Evolutionary conservation across 2,329 filamentous ascomycete species (phyloP), one percentile per base, ranked within the genome.

Genomic region (Pseudogymnoascus destructans): DNA sequence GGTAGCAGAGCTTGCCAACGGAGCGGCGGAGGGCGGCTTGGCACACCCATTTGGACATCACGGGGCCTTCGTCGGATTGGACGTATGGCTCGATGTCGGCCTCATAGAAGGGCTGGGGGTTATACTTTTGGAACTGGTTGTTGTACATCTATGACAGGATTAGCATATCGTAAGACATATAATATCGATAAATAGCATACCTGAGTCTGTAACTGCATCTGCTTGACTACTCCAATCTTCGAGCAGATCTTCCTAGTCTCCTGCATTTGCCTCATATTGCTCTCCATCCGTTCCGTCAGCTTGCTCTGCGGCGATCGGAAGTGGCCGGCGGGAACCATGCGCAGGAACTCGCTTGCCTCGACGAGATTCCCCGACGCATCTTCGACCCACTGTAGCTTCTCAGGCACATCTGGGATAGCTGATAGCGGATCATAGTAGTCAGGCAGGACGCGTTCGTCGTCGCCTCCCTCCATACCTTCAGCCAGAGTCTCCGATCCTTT

Each of bases 161-260:
- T 27, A 32, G 19, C 1, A 46, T n/a, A 46, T 5, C n/a, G 38
- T 46, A 46, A 3, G n/a, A 23, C 11, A 7, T 42, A 23, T 23
- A 3, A 49, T 15, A 10, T 15, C 5, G 17, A 2, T 35, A 2
- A 23, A 3, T 33, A 55, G 67, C 75, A 69, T 80, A 89, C 88
- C 80, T 96, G 93, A 57, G 90, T 89, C 71, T 98, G 93, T 58
- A 97, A 82, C 73, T 98, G 93, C 93, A 98, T 98, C 74, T 98
- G 93, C 75, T 97, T 98, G 70, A 98, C 93, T 61, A 98, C 89
- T 55, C 89, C 86, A 69, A 98, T 95, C 73, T 97, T 98, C 9
- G 90, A 90, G 66, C 90, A 95, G 27, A 98, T 80, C 69, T 96
- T 97, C 64, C 93, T 81, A 0, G 93, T 98, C 67, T 97, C 92